A percentile compares a stretch with the other conserved stretches of the same genome.
Conservation (phyloP, 768 basidiomycete genomes). For the Holtermanniella nyarrowii region DNA sequence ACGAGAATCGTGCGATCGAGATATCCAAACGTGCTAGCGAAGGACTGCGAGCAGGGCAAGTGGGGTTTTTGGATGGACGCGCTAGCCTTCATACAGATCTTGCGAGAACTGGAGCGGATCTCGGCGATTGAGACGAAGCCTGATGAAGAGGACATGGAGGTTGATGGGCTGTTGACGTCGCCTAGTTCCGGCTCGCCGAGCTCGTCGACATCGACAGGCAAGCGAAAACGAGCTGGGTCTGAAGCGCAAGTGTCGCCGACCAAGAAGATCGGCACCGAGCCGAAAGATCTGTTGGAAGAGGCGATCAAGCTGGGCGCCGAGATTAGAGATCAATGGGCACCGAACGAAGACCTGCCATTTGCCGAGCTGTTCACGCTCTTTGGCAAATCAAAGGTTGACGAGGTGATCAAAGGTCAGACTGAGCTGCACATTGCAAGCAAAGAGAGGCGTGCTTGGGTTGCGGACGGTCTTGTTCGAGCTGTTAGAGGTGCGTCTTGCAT, state of each 20-base stretch:
- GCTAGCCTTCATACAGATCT: background rate
- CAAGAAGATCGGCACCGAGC: background rate
- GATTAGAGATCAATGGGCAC: background rate
- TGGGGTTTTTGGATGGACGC: background rate
- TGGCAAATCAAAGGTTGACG: background rate
- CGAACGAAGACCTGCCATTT: background rate
- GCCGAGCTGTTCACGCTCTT: background rate
- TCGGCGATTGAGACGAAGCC: background rate
- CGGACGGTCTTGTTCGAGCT: background rate
- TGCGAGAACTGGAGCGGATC: background rate
- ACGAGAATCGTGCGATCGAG: background rate
- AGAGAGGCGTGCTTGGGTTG: background rate
- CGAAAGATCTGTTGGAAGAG: background rate
- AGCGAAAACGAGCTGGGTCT: background rate
- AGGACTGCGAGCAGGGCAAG: background rate
- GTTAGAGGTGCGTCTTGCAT: background rate
- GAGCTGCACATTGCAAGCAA: background rate
- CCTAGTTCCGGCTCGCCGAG: background rate
- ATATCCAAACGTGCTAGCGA: background rate
- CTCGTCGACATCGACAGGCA: background rate
- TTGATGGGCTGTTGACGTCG: background rate
- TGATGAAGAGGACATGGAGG: background rate
- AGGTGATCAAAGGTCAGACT: background rate
- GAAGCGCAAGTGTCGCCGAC: background rate
- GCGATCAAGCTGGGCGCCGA: background rate